Conservation (phyloP, 2,329 filamentous ascomycete genomes). For the Penicillium occitanis region DNA sequence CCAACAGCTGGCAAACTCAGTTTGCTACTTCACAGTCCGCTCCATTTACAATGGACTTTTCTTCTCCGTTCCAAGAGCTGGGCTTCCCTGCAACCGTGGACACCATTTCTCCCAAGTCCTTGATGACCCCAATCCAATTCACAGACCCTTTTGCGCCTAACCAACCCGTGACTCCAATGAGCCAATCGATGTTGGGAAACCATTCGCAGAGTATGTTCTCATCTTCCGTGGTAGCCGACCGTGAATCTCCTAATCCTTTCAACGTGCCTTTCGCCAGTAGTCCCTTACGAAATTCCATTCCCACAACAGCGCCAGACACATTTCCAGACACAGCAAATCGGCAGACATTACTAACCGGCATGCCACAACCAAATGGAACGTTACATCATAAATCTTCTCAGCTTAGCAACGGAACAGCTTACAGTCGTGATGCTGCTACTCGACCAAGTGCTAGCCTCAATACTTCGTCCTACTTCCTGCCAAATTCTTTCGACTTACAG, state of each 20-base stretch:
- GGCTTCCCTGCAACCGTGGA: constrained; percentile 61
- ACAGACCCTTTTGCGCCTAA: constrained; percentile 73
- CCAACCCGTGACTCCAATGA: constrained; percentile 71
- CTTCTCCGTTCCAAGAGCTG: constrained; percentile 72
- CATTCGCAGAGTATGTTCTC: constrained; percentile 55
- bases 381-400: constrained; percentile 61
- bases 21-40: constrained; percentile 63
- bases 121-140: constrained; percentile 67
- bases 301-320: constrained; percentile 62
- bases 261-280: constrained; percentile 58
- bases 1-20: constrained; percentile 65
- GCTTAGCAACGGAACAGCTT: constrained; percentile 53
- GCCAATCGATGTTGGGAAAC: constrained; percentile 68
- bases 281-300: constrained; percentile 60
- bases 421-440: constrained; percentile 38
- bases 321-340: constrained; percentile 64
- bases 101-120: constrained; percentile 74
- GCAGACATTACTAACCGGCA: constrained; percentile 61
- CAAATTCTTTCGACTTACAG: constrained; percentile 81
- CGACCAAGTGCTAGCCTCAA: constrained; percentile 38
- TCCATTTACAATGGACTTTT: constrained; percentile 74
- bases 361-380: constrained; percentile 60
- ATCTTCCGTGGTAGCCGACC: constrained; percentile 45
- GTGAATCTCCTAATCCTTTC: constrained; percentile 49
- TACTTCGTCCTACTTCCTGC: constrained; percentile 56